phyloP scores from a whole-genome alignment of 345 rosid genomes.

The Mangifera indica region DNA sequence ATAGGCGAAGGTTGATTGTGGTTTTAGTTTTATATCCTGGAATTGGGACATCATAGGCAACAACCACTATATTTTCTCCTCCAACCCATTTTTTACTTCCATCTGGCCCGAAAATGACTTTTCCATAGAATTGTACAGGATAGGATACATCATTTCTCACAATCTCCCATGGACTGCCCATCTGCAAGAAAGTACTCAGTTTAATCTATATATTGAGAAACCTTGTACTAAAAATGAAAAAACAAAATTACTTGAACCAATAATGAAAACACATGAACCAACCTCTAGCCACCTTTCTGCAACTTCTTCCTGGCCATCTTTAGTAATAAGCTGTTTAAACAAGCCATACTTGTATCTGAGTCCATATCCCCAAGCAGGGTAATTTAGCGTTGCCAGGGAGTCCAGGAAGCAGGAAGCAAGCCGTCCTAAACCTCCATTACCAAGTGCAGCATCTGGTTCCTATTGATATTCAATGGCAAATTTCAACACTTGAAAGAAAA shows the following conservation, averaged over 20 bases:
- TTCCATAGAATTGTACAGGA: conserved; percentile 45
- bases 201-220: conserved; percentile 3
- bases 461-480: conserved; percentile 12
- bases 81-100: conserved; percentile 49
- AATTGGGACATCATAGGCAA: conserved; percentile 49
- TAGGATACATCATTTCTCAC: conserved; percentile 45
- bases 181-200: conserved; percentile 27
- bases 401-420: conserved; percentile 56
- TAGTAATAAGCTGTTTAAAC: conserved; percentile 50
- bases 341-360: conserved; percentile 50
- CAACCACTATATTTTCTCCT: conserved; percentile 42
- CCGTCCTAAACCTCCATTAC: conserved; percentile 49
- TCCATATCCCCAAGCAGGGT: conserved; percentile 58
- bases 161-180: conserved; percentile 65
- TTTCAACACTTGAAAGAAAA: neutral
- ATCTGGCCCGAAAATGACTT: conserved; percentile 36
- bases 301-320: conserved; percentile 56
- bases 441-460: conserved; percentile 58
- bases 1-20: conserved; percentile 45
- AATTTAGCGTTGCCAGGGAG: conserved; percentile 53
- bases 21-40: conserved; percentile 54
- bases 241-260: neutral
- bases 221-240: too few relatives aligned
- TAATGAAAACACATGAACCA: neutral
- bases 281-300: conserved; percentile 65